Evolutionary conservation across 306 rosid genomes (phyloP).

Genomic region (Lablab purpureus): DNA sequence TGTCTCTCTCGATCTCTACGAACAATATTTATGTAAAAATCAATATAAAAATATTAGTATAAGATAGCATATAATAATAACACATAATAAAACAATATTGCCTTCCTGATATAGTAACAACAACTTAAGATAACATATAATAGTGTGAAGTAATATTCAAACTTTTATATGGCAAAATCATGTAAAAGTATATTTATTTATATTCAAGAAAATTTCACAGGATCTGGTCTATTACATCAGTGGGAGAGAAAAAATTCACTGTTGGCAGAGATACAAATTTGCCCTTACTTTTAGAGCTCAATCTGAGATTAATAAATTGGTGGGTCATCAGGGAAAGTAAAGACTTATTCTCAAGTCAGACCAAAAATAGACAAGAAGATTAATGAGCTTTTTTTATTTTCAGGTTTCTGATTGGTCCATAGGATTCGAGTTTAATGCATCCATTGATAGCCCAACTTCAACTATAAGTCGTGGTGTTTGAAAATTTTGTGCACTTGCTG

Average conservation of each 20-base stretch:
- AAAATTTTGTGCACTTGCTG: slow-evolving; percentile 16
- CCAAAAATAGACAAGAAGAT: slow-evolving; percentile 29
- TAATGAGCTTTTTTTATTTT: slow-evolving; percentile 22
- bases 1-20: slow-evolving; percentile 21
- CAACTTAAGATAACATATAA: too few species aligned
- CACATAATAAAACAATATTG: background rate
- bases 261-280: background rate
- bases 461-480: slow-evolving; percentile 21
- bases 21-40: slow-evolving; percentile 14
- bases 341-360: slow-evolving; percentile 56
- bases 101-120: background rate
- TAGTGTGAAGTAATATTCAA: too few species aligned
- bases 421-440: slow-evolving; percentile 41
- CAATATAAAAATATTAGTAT: background rate
- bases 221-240: background rate
- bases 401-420: slow-evolving; percentile 39
- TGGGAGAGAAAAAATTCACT: background rate
- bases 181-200: background rate
- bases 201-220: background rate
- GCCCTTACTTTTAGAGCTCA: slow-evolving; percentile 15
- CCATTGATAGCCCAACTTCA: slow-evolving; percentile 9
- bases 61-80: background rate
- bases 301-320: slow-evolving; percentile 1
- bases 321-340: slow-evolving; percentile 43
- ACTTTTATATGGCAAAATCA: background rate